A percentile compares a stretch with the other conserved stretches of the same genome.
These are phyloP conservation scores for Auricularia sp. DNA, from an alignment of 768 basidiomycete genomes.

Conservation along the genomic window DNA sequence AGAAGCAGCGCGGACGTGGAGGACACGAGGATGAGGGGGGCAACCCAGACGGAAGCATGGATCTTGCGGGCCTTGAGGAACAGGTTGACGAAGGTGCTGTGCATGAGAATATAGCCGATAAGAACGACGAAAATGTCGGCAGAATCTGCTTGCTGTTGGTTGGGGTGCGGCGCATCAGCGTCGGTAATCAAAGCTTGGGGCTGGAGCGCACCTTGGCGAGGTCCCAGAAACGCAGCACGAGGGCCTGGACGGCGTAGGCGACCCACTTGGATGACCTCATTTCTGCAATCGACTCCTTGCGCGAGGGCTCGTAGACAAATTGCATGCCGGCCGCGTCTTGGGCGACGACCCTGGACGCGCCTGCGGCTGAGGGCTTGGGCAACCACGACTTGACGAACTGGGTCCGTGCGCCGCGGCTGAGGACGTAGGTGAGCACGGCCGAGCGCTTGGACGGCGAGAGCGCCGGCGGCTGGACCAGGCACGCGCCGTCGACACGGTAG, in stretches of 20 bases:
- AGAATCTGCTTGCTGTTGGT: constrained; percentile 74
- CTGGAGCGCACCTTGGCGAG: constrained; percentile 52
- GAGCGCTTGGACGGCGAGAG: constrained; percentile 24
- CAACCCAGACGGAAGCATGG: constrained; percentile 65
- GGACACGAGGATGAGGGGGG: constrained; percentile 68
- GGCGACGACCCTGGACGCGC: neutral
- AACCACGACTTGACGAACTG: constrained; percentile 29
- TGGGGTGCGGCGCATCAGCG: constrained; percentile 6
- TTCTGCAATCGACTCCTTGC: constrained; percentile 48
- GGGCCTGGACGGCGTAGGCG: constrained; percentile 68
- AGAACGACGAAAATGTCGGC: constrained; percentile 92
- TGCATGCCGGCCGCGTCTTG: constrained; percentile 25
- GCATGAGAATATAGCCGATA: constrained; percentile 91
- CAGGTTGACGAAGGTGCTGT: constrained; percentile 84
- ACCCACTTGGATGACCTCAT: constrained; percentile 83
- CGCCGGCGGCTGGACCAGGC: constrained; percentile 28
- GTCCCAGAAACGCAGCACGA: constrained; percentile 76
- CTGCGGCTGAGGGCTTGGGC: neutral
- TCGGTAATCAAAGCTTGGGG: neutral
- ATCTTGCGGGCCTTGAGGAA: constrained; percentile 81
- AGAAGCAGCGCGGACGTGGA: constrained; percentile 76
- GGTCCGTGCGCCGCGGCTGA: constrained; percentile 38
- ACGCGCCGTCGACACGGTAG: constrained; percentile 30
- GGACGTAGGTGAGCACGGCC: constrained; percentile 39
- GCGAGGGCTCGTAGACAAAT: constrained; percentile 39